These are phyloP conservation scores for Suhomyces prunicola DNA, from an alignment of 805 yeast species.

Conservation along the genomic window DNA sequence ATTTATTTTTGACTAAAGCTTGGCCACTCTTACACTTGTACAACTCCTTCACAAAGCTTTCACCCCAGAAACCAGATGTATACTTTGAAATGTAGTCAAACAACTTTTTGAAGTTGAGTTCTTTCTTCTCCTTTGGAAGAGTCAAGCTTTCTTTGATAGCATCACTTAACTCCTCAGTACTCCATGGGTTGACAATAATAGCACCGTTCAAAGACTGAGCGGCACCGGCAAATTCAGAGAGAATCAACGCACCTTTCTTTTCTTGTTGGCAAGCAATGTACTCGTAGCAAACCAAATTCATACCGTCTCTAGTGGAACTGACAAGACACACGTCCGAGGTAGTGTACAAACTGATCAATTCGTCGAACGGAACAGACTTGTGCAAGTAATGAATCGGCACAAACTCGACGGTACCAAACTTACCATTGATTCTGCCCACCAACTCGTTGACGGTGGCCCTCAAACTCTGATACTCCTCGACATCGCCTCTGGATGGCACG, in stretches of 20 bases:
- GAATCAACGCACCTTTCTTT: slow-evolving; percentile 78
- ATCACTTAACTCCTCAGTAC: slow-evolving; percentile 86
- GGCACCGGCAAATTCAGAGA: slow-evolving; percentile 98
- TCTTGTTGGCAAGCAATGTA: slow-evolving; percentile 93
- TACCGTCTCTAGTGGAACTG: slow-evolving; percentile 94
- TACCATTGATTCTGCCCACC: slow-evolving; percentile 95
- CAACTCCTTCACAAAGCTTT: slow-evolving; percentile 87
- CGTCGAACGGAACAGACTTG: slow-evolving; percentile 85
- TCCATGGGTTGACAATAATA: slow-evolving; percentile 95
- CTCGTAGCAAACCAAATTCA: slow-evolving; percentile 95
- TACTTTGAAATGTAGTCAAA: slow-evolving; percentile 87
- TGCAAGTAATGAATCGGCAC: slow-evolving; percentile 98
- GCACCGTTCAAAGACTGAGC: slow-evolving; percentile 97
- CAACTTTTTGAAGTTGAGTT: slow-evolving; percentile 75
- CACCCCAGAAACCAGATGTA: slow-evolving; percentile 97
- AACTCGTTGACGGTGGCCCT: slow-evolving; percentile 93
- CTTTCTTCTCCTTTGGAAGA: slow-evolving; percentile 75
- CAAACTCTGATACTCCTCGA: slow-evolving; percentile 92
- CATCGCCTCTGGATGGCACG: slow-evolving; percentile 96
- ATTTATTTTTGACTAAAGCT: not conserved
- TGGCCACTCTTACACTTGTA: slow-evolving; percentile 30
- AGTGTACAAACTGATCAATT: slow-evolving; percentile 82
- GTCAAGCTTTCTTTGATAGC: slow-evolving; percentile 86
- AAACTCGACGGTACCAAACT: slow-evolving; percentile 94
- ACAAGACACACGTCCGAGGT: slow-evolving; percentile 89